These are phyloP conservation scores for Adenanthera pavonina DNA, from an alignment of 306 rosid species.

Conservation along the genomic window DNA sequence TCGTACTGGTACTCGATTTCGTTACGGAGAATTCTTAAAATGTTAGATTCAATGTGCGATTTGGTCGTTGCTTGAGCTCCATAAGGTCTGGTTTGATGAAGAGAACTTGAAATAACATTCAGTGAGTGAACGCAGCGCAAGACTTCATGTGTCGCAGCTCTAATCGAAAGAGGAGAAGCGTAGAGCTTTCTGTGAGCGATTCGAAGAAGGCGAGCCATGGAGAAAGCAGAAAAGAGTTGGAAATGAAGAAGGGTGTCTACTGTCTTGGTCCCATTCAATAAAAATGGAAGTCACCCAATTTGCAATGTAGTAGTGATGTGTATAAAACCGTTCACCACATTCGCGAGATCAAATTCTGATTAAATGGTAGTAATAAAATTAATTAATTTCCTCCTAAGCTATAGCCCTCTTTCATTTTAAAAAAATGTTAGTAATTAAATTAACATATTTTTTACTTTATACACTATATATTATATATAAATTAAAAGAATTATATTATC, in stretches of 20 bases:
- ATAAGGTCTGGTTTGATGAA: constrained; percentile 18
- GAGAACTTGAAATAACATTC: background rate
- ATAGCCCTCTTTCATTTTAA: no score
- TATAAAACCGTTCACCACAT: no score
- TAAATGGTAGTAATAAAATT: no score
- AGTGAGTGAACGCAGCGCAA: background rate
- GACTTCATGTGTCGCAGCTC: background rate
- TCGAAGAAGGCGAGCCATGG: constrained; percentile 5
- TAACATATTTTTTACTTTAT: no score
- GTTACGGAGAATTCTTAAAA: constrained; percentile 65
- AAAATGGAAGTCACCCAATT: no score
- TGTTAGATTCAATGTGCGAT: constrained; percentile 75
- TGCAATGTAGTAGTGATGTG: no score
- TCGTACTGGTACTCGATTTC: constrained; percentile 65
- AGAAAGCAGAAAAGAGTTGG: background rate
- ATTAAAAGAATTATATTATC: no score
- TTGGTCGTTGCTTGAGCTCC: constrained; percentile 26
- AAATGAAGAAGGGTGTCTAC: background rate
- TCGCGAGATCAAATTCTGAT: no score
- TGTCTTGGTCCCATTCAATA: no score
- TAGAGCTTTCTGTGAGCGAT: background rate
- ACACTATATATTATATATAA: no score
- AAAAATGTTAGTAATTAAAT: no score
- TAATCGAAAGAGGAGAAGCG: background rate
- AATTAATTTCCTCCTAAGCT: no score